phyloP scores from a whole-genome alignment of 345 rosid species.

The Dovyalis caffra region DNA sequence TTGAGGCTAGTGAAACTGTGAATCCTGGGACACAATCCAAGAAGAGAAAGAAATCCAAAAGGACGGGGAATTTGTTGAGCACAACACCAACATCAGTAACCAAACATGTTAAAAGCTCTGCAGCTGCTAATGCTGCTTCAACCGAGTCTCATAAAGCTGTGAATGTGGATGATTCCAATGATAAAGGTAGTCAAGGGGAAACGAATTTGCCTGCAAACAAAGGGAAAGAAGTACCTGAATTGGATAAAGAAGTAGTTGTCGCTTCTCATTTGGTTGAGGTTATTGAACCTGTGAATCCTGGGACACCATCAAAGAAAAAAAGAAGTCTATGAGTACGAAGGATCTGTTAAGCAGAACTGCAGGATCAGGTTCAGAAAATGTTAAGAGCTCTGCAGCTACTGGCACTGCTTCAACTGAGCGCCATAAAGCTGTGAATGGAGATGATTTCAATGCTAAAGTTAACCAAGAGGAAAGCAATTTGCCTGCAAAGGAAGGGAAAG shows the following conservation, averaged over 20 bases:
- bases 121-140: slow-evolving; percentile 15
- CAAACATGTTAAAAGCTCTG: slow-evolving; percentile 16
- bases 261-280: neutral
- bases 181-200: slow-evolving; percentile 7
- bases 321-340: slow-evolving; percentile 38
- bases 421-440: slow-evolving; percentile 16
- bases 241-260: neutral
- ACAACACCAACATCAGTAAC: slow-evolving; percentile 19
- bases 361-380: slow-evolving; percentile 25
- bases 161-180: slow-evolving; percentile 19
- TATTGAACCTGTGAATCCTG: slow-evolving; percentile 12
- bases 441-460: slow-evolving; percentile 19
- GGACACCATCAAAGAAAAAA: slow-evolving; percentile 43
- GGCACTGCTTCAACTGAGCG: slow-evolving; percentile 21
- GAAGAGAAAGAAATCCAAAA: slow-evolving; percentile 45
- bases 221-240: neutral
- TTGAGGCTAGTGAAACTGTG: slow-evolving; percentile 1
- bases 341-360: slow-evolving; percentile 21
- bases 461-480: neutral
- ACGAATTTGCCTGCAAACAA: no score
- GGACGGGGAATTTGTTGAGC: slow-evolving; percentile 24
- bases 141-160: slow-evolving; percentile 17
- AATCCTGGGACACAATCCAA: slow-evolving; percentile 34
- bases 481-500: no score
- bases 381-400: slow-evolving; percentile 6